Evolutionary conservation across 1,284 basidiomycete genomes (phyloP), one percentile per base, ranked within the genome.

Genomic region (Psilocybe mexicana): DNA sequence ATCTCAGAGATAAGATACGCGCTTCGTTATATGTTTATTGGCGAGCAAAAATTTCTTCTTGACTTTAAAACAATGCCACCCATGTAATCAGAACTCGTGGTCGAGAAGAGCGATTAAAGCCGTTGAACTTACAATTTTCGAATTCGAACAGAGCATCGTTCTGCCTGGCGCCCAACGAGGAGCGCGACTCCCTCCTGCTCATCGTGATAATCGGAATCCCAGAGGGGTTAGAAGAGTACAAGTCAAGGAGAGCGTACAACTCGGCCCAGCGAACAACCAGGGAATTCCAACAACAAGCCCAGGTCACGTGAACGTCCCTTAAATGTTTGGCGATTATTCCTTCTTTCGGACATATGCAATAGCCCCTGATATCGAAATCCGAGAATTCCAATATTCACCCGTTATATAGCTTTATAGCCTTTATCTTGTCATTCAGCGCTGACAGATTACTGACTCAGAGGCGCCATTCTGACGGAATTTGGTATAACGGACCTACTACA

Each of bases 11-110:
- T 14, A 49, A 43, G 30, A 30, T 24, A 69, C 79, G 26, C 64
- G 91, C 89, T 92, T 93, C 28, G 91, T 92, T 68, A 93, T 93
- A 73, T 92, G 90, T 74, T 92, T 93, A 76, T 93, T 93, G 58
- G 90, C 90, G 56, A 92, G 85, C 25, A 93, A 80, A 67, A 92
- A 93, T 76, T 91, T 92, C 85, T 90, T 92, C 85, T 92, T 93
- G 79, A 92, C 90, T 18, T 18, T 93, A 33, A 70, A 55, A 60
- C 55, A 67, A 61, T 68, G 70, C 69, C 72, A 76, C 69, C 18
- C 58, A 43, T 14, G 24, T 33, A 63, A 67, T 67, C 66, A 54
- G 70, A 71, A 59, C 43, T 52, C 52, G 47, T 64, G 60, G 65
- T 35, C 57, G 56, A 30, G 45, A 55, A 48, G 26, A 43, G 49